Evolutionary conservation across 805 yeast species (phyloP).

Genomic region (Metschnikowia continentalis): DNA sequence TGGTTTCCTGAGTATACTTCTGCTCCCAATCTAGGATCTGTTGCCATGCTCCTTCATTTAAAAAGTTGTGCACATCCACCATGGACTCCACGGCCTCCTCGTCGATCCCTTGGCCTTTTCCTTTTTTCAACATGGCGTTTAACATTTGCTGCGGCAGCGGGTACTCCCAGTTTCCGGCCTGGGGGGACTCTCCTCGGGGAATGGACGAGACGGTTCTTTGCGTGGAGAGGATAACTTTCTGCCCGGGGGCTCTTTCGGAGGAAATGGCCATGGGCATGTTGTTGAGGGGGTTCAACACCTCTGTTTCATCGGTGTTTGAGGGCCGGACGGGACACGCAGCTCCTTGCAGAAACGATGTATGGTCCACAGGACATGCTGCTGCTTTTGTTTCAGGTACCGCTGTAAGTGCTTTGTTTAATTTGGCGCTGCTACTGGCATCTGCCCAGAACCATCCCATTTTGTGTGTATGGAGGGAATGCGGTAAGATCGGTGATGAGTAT

Average conservation of each 20-base stretch:
- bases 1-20: constrained; percentile 53
- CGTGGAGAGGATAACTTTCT: constrained; percentile 71
- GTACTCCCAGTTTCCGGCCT: constrained; percentile 90
- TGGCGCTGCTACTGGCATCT: constrained; percentile 19
- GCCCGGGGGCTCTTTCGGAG: constrained; percentile 71
- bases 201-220: constrained; percentile 80
- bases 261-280: constrained; percentile 81
- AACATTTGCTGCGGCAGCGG: constrained; percentile 99
- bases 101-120: constrained; percentile 81
- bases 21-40: constrained; percentile 91
- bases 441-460: constrained; percentile 94
- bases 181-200: constrained; percentile 68
- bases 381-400: too few species aligned
- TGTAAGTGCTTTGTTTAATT: too few species aligned
- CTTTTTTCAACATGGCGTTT: constrained; percentile 94
- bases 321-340: constrained; percentile 14
- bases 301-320: background rate
- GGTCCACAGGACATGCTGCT: constrained; percentile 18
- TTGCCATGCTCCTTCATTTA: constrained; percentile 97
- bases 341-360: constrained; percentile 8
- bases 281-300: constrained; percentile 58
- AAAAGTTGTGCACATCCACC: constrained; percentile 95
- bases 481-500: background rate
- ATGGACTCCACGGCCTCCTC: constrained; percentile 94
- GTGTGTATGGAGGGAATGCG: background rate